Percentiles rank a stretch among this genome's conserved stretches.
Conservation (phyloP, 345 rosid species). For the Populus tremula region DNA sequence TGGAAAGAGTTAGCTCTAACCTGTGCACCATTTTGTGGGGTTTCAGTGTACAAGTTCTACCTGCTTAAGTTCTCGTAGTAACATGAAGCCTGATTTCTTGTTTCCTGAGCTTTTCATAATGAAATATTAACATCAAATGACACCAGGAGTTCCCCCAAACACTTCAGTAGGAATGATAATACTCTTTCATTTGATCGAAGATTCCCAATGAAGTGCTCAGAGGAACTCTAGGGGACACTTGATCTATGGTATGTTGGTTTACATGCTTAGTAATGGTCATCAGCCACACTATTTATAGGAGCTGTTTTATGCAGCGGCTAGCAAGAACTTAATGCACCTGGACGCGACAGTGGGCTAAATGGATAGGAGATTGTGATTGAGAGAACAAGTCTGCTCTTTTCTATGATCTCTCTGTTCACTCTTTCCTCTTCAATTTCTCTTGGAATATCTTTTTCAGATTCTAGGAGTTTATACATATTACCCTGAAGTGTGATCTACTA, state of each 20-base stretch:
- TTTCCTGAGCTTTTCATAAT: too few species aligned
- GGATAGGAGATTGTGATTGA: background rate
- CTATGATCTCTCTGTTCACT: background rate
- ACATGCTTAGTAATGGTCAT: background rate
- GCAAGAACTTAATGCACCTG: background rate
- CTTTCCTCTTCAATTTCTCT: too few species aligned
- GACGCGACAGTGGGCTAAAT: constrained; percentile 1
- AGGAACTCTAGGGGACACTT: constrained; percentile 41
- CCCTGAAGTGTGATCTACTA: too few species aligned
- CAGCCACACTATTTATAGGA: background rate
- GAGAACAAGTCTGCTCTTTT: background rate
- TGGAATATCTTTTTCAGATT: too few species aligned
- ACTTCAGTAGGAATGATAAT: constrained; percentile 34
- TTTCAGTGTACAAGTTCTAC: too few species aligned
- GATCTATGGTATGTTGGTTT: background rate
- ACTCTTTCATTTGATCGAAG: background rate
- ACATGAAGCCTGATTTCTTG: too few species aligned
- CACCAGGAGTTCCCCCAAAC: constrained; percentile 62
- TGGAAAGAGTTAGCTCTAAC: too few species aligned
- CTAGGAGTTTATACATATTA: too few species aligned
- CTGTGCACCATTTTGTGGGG: too few species aligned
- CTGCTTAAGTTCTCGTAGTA: too few species aligned
- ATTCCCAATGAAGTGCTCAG: constrained; percentile 41
- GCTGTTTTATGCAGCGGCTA: background rate
- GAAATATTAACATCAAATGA: background rate